Conservation (phyloP, 1,284 basidiomycete species). For the Melampsora americana region DNA sequence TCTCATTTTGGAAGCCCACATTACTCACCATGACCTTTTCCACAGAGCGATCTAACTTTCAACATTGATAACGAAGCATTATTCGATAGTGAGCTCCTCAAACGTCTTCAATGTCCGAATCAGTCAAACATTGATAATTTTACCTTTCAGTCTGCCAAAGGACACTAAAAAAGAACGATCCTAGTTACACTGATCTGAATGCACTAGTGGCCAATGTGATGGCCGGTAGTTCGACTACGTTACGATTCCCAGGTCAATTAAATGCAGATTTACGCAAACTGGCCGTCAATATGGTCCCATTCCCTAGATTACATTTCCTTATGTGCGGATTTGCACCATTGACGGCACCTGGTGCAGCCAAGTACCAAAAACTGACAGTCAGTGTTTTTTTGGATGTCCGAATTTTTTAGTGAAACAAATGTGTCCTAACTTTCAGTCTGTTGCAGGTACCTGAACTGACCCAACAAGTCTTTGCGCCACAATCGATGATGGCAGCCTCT, state of each 20-base stretch:
- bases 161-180: conserved; percentile 42
- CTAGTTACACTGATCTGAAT: conserved; percentile 42
- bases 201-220: conserved; percentile 43
- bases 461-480: conserved; percentile 54
- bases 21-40: conserved; percentile 51
- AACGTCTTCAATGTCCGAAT: not conserved
- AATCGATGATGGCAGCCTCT: conserved; percentile 55
- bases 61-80: conserved; percentile 49
- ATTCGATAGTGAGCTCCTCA: conserved; percentile 36
- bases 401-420: not conserved
- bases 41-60: conserved; percentile 45
- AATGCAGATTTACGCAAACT: conserved; percentile 58
- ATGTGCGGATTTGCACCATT: conserved; percentile 55
- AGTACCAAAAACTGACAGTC: conserved; percentile 41
- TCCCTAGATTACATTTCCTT: conserved; percentile 56
- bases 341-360: conserved; percentile 55
- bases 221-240: conserved; percentile 43
- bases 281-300: conserved; percentile 50
- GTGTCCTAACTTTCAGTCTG: not conserved
- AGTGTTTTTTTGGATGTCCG: not conserved
- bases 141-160: conserved; percentile 35
- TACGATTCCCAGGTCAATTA: conserved; percentile 61
- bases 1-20: not conserved
- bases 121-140: conserved; percentile 6
- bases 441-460: conserved; percentile 52